Conservation (phyloP, 331 rosid species). For the Erythrophleum ivorense region DNA sequence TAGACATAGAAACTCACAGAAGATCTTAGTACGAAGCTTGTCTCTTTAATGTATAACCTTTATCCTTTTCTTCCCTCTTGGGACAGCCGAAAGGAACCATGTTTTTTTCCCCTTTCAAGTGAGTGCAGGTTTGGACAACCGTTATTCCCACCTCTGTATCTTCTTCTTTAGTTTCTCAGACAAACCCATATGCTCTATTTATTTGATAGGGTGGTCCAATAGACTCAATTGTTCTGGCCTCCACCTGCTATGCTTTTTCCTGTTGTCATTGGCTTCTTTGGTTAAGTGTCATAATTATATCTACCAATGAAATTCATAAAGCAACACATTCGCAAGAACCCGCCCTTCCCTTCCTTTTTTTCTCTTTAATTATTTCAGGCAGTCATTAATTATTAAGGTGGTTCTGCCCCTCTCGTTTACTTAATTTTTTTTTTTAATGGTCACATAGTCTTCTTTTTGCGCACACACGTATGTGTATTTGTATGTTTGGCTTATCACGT, state of each 20-base stretch:
- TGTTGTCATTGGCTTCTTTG: constrained; percentile 50
- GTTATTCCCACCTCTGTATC: constrained; percentile 43
- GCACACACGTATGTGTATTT: background rate
- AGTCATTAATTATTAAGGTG: constrained; percentile 38
- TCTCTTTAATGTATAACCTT: constrained; percentile 50
- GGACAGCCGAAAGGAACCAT: constrained; percentile 75
- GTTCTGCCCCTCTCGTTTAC: constrained; percentile 4
- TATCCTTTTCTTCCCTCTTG: constrained; percentile 78
- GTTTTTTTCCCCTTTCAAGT: constrained; percentile 42
- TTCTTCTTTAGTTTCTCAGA: constrained; percentile 41
- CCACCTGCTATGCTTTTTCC: constrained; percentile 49
- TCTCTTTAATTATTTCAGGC: constrained; percentile 35
- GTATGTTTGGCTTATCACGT: constrained; percentile 1
- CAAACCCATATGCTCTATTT: constrained; percentile 57
- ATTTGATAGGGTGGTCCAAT: constrained; percentile 61
- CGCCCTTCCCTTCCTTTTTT: background rate
- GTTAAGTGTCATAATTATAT: constrained; percentile 47
- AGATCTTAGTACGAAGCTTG: constrained; percentile 47
- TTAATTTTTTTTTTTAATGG: constrained; percentile 16
- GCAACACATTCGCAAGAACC: constrained; percentile 47
- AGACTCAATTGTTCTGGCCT: constrained; percentile 41
- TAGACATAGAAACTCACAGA: constrained; percentile 31
- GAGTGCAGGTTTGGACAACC: constrained; percentile 59
- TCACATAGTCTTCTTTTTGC: constrained; percentile 27
- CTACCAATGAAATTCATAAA: constrained; percentile 52